These are phyloP conservation scores for Scleroderma citrinum DNA, from an alignment of 768 basidiomycete species.

Conservation along the genomic window DNA sequence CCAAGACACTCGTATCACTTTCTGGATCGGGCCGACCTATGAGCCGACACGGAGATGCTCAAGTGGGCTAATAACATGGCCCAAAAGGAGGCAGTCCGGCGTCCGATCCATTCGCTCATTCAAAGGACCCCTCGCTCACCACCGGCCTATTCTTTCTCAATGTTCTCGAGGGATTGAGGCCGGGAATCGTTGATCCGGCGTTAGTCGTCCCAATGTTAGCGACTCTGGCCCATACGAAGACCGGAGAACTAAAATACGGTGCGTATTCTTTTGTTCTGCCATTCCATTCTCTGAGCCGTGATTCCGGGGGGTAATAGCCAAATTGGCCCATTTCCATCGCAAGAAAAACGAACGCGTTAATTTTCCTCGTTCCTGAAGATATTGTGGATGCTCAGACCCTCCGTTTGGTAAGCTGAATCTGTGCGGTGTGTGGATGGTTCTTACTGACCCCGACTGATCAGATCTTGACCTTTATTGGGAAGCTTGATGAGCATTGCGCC, in stretches of 20 bases:
- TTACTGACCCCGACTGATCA: conserved; percentile 21
- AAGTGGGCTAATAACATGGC: conserved; percentile 94
- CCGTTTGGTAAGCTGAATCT: conserved; percentile 58
- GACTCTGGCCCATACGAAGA: conserved; percentile 75
- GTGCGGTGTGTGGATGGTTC: not conserved
- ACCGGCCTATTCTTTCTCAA: conserved; percentile 93
- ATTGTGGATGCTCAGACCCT: conserved; percentile 94
- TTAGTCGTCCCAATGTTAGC: conserved; percentile 61
- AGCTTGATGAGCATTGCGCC: conserved; percentile 80
- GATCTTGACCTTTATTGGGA: conserved; percentile 95
- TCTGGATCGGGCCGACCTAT: conserved; percentile 72
- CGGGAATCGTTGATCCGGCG: conserved; percentile 90
- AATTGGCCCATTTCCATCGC: conserved; percentile 97
- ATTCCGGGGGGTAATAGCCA: conserved; percentile 50
- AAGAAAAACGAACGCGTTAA: conserved; percentile 94
- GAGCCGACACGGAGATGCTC: conserved; percentile 88
- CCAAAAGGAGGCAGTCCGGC: conserved; percentile 55
- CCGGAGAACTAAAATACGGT: conserved; percentile 90
- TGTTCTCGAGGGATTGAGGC: conserved; percentile 82
- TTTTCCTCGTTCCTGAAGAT: conserved; percentile 96
- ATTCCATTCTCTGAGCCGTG: not conserved
- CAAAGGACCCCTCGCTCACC: conserved; percentile 85
- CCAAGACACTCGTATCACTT: conserved; percentile 78
- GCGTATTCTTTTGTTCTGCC: conserved; percentile 19
- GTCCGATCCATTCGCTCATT: conserved; percentile 77